Percentiles rank a stretch among this genome's conserved stretches.
Conservation (phyloP, 2,329 filamentous ascomycete genomes). For the Colletotrichum agaves region DNA sequence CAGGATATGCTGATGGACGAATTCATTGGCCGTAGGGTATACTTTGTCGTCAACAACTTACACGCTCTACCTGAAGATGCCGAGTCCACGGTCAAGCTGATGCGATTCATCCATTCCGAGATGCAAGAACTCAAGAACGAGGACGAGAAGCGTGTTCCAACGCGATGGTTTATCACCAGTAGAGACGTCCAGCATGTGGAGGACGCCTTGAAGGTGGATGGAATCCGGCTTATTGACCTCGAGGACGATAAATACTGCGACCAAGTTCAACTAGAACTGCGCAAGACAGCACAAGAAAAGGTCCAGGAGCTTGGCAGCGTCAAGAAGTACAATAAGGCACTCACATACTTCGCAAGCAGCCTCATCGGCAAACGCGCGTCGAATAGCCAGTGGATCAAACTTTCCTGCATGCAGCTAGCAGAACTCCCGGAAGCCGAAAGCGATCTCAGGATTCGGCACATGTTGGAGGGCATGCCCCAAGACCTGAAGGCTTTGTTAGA, state of each 20-base stretch:
- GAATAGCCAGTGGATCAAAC: conserved; percentile 57
- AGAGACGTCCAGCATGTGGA: conserved; percentile 43
- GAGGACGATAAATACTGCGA: conserved; percentile 51
- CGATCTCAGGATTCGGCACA: conserved; percentile 51
- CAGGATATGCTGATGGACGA: conserved; percentile 55
- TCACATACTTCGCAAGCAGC: conserved; percentile 55
- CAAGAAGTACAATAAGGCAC: conserved; percentile 54
- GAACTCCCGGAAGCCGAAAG: conserved; percentile 50
- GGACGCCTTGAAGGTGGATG: conserved; percentile 44
- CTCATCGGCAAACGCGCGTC: conserved; percentile 54
- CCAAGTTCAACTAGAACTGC: conserved; percentile 50
- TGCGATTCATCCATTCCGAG: conserved; percentile 47
- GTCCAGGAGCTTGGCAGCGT: conserved; percentile 46
- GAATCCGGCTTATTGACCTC: conserved; percentile 49
- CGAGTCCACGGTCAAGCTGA: conserved; percentile 47
- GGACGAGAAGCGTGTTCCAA: conserved; percentile 40
- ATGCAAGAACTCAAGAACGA: conserved; percentile 41
- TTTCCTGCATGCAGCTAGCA: conserved; percentile 53
- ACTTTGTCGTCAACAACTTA: conserved; percentile 55
- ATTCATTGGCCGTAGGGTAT: conserved; percentile 49
- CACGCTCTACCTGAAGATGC: conserved; percentile 50
- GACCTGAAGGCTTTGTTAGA: conserved; percentile 50
- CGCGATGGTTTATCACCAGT: conserved; percentile 55
- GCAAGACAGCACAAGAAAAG: conserved; percentile 50
- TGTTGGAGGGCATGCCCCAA: conserved; percentile 53